A percentile compares a stretch with the other conserved stretches of the same genome.
phyloP scores from a whole-genome alignment of 2,329 filamentous ascomycete genomes.

The Pseudogymnoascus sp. region DNA sequence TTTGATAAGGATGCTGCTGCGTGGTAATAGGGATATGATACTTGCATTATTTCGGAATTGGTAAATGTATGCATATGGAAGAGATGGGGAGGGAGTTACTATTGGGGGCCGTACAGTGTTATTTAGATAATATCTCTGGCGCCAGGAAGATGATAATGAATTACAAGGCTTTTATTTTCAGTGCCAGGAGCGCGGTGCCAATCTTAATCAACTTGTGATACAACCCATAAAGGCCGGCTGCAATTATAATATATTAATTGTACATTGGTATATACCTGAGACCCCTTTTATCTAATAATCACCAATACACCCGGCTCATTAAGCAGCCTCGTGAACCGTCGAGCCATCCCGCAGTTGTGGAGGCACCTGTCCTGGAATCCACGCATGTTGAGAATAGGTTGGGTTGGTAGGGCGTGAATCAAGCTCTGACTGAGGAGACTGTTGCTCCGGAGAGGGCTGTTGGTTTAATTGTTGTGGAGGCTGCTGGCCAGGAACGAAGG shows the following conservation, averaged over 20 bases:
- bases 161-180: background rate
- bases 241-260: background rate
- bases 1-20: conserved; percentile 82
- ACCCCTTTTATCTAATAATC: background rate
- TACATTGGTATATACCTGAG: background rate
- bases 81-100: background rate
- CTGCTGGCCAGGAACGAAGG: background rate
- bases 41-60: background rate
- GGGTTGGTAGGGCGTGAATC: background rate
- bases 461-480: background rate
- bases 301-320: background rate
- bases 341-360: background rate
- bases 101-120: background rate
- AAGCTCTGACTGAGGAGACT: background rate
- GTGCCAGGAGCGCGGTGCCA: background rate
- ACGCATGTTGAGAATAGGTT: background rate
- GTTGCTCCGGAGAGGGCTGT: background rate
- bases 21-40: conserved; percentile 21
- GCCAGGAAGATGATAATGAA: background rate
- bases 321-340: background rate
- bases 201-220: background rate
- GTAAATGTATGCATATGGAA: background rate
- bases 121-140: background rate
- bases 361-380: background rate
- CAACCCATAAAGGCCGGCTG: background rate